These are phyloP conservation scores for Mycosphaerella sp. DNA, from an alignment of 2,329 filamentous ascomycete genomes.

Conservation along the genomic window DNA sequence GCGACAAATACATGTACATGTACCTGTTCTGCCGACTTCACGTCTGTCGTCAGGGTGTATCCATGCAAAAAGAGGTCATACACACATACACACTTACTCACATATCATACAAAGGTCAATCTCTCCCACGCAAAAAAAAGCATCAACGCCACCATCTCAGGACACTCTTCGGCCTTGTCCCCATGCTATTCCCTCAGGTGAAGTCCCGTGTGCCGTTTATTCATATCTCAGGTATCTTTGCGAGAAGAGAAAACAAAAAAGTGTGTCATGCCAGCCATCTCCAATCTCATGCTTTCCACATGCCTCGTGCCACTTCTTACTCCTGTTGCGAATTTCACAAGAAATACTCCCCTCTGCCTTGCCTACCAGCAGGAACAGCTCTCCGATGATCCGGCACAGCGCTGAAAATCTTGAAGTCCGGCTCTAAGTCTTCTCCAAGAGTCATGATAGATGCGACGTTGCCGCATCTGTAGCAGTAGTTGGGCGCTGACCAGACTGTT, in stretches of 20 bases:
- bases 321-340: slow-evolving; percentile 33
- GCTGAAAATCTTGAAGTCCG: slow-evolving; percentile 87
- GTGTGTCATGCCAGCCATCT: neutral
- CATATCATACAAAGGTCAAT: slow-evolving; percentile 4
- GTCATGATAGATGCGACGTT: slow-evolving; percentile 80
- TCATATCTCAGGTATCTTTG: slow-evolving; percentile 4
- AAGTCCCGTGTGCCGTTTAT: slow-evolving; percentile 2
- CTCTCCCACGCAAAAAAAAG: neutral
- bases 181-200: neutral
- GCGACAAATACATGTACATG: too few species aligned
- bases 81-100: neutral
- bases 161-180: neutral
- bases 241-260: slow-evolving; percentile 1
- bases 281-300: neutral
- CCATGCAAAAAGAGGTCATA: slow-evolving; percentile 2
- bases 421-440: slow-evolving; percentile 73
- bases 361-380: slow-evolving; percentile 63
- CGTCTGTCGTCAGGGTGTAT: too few species aligned
- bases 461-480: slow-evolving; percentile 41
- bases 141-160: neutral
- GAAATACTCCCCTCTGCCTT: slow-evolving; percentile 47
- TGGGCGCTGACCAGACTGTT: slow-evolving; percentile 67
- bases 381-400: slow-evolving; percentile 81
- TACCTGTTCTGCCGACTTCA: too few species aligned
- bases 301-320: neutral